Conservation (phyloP, 768 basidiomycete species). For the Chalciporus chontae region DNA sequence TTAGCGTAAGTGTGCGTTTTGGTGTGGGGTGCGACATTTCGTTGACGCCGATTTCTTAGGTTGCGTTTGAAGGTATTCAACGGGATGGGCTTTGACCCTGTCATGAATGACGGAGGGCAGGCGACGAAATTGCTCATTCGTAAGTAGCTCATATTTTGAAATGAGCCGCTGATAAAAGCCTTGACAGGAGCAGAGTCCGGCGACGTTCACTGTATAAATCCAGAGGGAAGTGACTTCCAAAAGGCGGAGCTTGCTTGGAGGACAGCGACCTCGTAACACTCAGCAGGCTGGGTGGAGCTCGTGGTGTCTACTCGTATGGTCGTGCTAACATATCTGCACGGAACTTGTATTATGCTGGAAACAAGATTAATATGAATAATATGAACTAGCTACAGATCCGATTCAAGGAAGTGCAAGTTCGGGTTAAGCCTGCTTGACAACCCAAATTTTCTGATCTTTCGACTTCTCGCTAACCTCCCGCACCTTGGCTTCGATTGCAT, state of each 20-base stretch:
- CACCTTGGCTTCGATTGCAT: constrained; percentile 77
- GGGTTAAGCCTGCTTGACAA: constrained; percentile 42
- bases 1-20: constrained; percentile 47
- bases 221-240: constrained; percentile 27
- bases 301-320: too few species aligned
- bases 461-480: constrained; percentile 74
- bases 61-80: constrained; percentile 67
- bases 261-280: constrained; percentile 31
- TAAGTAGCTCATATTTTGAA: constrained; percentile 35
- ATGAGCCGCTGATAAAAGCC: neutral
- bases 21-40: neutral
- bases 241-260: constrained; percentile 34
- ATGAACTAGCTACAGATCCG: neutral
- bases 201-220: constrained; percentile 35
- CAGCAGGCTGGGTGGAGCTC: neutral
- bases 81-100: constrained; percentile 67
- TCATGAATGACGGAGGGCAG: constrained; percentile 49
- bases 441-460: constrained; percentile 71
- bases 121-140: constrained; percentile 64
- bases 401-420: neutral
- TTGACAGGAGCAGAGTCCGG: constrained; percentile 43
- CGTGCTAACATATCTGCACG: neutral
- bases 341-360: neutral
- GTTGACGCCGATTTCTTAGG: constrained; percentile 34
- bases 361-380: neutral